These are phyloP conservation scores for Chenopodium album DNA, from an alignment of 148 eudicot genomes.

Conservation along the genomic window DNA sequence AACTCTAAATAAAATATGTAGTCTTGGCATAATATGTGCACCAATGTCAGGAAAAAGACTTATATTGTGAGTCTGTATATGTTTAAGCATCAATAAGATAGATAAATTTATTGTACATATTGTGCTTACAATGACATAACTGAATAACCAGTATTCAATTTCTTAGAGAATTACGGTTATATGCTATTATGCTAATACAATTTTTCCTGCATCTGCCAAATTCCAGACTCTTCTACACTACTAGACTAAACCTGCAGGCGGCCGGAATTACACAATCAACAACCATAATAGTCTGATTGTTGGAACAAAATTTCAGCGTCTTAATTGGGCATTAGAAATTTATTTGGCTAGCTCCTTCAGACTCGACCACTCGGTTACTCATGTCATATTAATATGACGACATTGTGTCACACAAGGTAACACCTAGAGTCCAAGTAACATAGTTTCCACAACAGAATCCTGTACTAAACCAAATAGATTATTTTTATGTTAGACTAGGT, in stretches of 20 bases:
- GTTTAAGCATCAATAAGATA: neutral
- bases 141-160: no score
- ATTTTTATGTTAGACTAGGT: no score
- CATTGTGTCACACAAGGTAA: no score
- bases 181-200: neutral
- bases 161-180: neutral
- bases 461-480: no score
- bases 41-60: neutral
- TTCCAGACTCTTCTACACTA: neutral
- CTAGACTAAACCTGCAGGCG: neutral
- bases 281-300: neutral
- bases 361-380: neutral
- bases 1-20: neutral
- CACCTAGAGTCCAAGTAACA: no score
- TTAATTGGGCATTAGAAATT: neutral
- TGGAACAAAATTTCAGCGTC: neutral
- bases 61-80: neutral
- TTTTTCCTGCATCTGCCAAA: neutral
- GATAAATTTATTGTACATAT: no score
- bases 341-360: conserved; percentile 29
- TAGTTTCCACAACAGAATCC: no score
- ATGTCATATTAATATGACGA: no score
- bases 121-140: no score
- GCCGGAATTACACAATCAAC: neutral
- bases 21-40: neutral